Conservation (phyloP, 306 rosid genomes). For the Cucumis hystrix region DNA sequence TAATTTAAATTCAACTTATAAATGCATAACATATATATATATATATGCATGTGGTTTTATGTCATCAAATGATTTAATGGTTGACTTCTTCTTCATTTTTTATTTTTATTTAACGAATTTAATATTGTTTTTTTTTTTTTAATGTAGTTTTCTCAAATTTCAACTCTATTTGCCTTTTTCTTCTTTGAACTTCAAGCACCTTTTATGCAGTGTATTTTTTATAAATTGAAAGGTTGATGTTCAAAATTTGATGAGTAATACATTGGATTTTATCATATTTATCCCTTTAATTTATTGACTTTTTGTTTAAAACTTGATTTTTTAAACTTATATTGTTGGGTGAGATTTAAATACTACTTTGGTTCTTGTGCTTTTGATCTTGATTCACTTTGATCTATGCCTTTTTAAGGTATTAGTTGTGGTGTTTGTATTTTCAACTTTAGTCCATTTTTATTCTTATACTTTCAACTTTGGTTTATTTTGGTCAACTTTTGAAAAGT, state of each 20-base stretch:
- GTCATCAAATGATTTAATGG: too few species aligned
- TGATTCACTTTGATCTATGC: too few species aligned
- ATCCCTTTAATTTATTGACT: neutral
- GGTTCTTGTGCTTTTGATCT: too few species aligned
- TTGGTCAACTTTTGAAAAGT: too few species aligned
- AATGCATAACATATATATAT: too few species aligned
- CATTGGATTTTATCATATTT: neutral
- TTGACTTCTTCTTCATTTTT: neutral
- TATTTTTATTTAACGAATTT: neutral
- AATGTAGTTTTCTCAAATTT: neutral
- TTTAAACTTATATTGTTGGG: neutral
- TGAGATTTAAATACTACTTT: too few species aligned
- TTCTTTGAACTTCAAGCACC: neutral
- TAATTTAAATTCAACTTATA: too few species aligned
- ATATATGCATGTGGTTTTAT: too few species aligned
- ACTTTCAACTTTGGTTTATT: too few species aligned
- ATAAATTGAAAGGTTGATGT: neutral
- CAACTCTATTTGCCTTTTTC: neutral
- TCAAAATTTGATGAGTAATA: neutral
- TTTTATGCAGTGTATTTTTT: neutral
- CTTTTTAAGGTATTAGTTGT: too few species aligned
- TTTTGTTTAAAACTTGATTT: neutral
- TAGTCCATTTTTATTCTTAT: too few species aligned
- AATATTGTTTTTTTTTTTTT: neutral
- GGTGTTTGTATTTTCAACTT: too few species aligned